Base-by-base conservation (phyloP, 371 early-diverging fungal species). In the Mucor circinelloides region DNA sequence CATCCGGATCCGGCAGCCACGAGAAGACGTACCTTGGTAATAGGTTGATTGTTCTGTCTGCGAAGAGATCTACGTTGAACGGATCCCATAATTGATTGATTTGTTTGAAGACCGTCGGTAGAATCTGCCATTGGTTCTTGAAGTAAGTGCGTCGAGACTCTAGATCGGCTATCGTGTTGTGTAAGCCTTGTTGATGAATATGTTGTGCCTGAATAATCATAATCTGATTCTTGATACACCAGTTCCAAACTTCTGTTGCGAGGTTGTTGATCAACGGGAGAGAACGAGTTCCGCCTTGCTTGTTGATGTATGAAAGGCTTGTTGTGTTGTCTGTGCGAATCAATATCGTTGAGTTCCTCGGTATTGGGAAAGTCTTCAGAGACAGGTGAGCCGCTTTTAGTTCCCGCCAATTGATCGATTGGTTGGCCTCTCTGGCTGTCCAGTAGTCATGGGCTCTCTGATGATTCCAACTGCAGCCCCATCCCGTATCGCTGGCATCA, bases 391-490 rank as follows among this genome's bases (percentile, higher is more conserved):
- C 17, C 8, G 40, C 17, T 40, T 40, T 30, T 6, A 74, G 44
- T 34, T 74, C 74, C 21, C 70, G 21, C 70, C 68, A 70, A 21
- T 65, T 69, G 64, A 74, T 74, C 8, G 70, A 74, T 25, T 64
- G 38, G 1, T 0, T n/a, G 3, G 63, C 54, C 58, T 74, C 70
- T 6, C 58, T 13, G 0, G 27, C 25, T 2, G 58, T 69, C 68
- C 70, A 74, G 19, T 63, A 38, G 5, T 65, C 70, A 27, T 67
- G 65, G 2, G 64, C 52, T 23, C 34, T 4, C 10, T 58, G 62
- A 2, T 58, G 19, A 1, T 50, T 46, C 60, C 25, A 63, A 3
- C 23, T 32, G 50, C 67, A 66, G 0, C 70, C 68, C 67, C 74
- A 70, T 0, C 70, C 70, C 7, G 58, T 46, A 38, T 69, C n/a